phyloP scores from a whole-genome alignment of 495 filamentous ascomycete species.

The Friedmanniomyces endolithicus region DNA sequence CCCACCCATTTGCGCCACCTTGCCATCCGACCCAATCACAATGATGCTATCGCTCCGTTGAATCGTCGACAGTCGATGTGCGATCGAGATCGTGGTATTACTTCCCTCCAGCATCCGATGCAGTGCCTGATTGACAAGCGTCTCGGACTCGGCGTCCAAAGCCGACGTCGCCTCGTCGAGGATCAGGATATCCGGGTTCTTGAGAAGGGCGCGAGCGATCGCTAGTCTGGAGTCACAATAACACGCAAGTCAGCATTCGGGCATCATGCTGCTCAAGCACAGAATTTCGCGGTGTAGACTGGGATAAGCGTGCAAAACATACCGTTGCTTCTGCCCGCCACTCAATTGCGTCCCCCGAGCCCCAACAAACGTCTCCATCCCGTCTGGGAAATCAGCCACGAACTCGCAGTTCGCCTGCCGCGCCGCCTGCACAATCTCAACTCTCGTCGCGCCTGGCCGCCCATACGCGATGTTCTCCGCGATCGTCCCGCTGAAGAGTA shows the following conservation, averaged over 20 bases:
- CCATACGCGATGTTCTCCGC: conserved; percentile 97
- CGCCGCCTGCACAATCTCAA: conserved; percentile 76
- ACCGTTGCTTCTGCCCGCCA: conserved; percentile 88
- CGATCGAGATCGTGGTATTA: conserved; percentile 93
- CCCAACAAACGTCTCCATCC: conserved; percentile 86
- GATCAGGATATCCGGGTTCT: conserved; percentile 91
- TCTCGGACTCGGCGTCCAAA: conserved; percentile 95
- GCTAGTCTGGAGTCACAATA: conserved; percentile 46
- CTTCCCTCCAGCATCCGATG: conserved; percentile 65
- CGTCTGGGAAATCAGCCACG: conserved; percentile 91
- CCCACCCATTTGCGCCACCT: conserved; percentile 77
- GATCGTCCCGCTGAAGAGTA: conserved; percentile 88
- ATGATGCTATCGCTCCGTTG: conserved; percentile 89
- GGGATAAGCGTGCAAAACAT: no score
- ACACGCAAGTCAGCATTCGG: not conserved
- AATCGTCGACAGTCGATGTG: conserved; percentile 89
- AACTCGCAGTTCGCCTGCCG: conserved; percentile 94
- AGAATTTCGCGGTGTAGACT: no score
- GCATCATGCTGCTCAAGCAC: no score
- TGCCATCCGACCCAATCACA: conserved; percentile 69
- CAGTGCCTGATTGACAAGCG: conserved; percentile 82
- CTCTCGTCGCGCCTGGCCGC: conserved; percentile 60
- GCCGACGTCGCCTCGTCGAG: conserved; percentile 71
- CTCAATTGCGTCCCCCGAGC: conserved; percentile 87
- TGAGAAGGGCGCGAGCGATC: conserved; percentile 86